Base-by-base conservation (phyloP, 768 basidiomycete genomes). In the Hydnomerulius pinastri region DNA sequence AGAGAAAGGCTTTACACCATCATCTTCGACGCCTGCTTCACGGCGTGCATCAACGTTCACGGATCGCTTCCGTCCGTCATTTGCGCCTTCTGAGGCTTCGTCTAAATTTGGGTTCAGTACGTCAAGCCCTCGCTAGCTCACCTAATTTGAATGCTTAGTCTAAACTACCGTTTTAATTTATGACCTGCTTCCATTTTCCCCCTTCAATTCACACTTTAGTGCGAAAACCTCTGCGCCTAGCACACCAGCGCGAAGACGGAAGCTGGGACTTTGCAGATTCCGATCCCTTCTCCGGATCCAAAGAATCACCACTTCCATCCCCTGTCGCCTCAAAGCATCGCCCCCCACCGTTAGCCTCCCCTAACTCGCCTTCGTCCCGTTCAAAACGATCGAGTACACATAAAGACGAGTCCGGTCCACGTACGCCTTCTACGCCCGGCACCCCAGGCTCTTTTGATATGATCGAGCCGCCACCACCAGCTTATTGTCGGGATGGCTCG, bases 191-290 rank as follows among this genome's bases (percentile, higher is more conserved):
- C 15, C 25, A 4, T 17, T 9, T 13, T 10, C 2, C 6, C 0
- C 30, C 25, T 4, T 18, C 24, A 4, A 32, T 3, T 11, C 7
- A 44, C 35, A 11, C 3, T 3, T 18, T 15, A 65, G 65, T 43
- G 30, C 66, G 62, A 6, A 68, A 66, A 4, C 53, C 65, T 10
- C 50, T 62, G 30, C 67, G 54, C 37, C 55, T 64, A 27, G 54
- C 60, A 0, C 60, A 55, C 33, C 55, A 47, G 40, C 54, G 32
- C 6, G 39, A 51, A 5, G 56, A 63, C 30, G 27, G 39, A 21
- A 60, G 61, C 55, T 67, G 66, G 66, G 67, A 69, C 51, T 69
- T 67, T 63, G 57, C 63, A 0, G 66, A 69, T 32, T 54, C 60
- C 3, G 67, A 67, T 49, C 61, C 66, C 1, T 53, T 51, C 11